phyloP scores from a whole-genome alignment of 495 filamentous ascomycete genomes.

The Hypoxylon lenormandii region DNA sequence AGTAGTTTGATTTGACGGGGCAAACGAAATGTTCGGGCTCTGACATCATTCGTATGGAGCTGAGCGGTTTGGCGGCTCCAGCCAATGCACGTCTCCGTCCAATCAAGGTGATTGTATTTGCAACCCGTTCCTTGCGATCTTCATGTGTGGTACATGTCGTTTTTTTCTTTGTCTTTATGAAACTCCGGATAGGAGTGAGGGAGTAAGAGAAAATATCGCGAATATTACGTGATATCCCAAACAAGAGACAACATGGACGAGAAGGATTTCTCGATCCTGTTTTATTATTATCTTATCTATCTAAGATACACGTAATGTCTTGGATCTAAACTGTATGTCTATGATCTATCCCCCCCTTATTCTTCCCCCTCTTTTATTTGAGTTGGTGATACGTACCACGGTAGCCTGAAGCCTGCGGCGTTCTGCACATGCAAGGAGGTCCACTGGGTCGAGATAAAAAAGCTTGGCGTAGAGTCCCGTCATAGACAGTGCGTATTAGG shows the following conservation, averaged over 20 bases:
- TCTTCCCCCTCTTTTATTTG: slow-evolving; percentile 5
- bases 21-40: slow-evolving; percentile 20
- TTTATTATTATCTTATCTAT: too few relatives aligned
- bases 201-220: too few relatives aligned
- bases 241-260: too few relatives aligned
- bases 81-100: slow-evolving; percentile 30
- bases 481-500: too few relatives aligned
- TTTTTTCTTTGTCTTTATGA: not conserved
- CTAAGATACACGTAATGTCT: too few relatives aligned
- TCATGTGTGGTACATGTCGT: too few relatives aligned
- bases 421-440: slow-evolving; percentile 43
- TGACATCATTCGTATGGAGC: slow-evolving; percentile 36
- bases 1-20: slow-evolving; percentile 7
- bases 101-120: slow-evolving; percentile 40
- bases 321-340: too few relatives aligned
- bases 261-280: too few relatives aligned
- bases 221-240: too few relatives aligned
- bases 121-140: slow-evolving; percentile 9
- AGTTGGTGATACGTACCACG: slow-evolving; percentile 42
- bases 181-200: not conserved
- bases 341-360: slow-evolving; percentile 12
- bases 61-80: slow-evolving; percentile 24
- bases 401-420: slow-evolving; percentile 32
- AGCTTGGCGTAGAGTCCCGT: slow-evolving; percentile 35
- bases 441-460: slow-evolving; percentile 45